Base-by-base conservation (phyloP, 2,329 filamentous ascomycete species). In the Penicillium sp. region DNA sequence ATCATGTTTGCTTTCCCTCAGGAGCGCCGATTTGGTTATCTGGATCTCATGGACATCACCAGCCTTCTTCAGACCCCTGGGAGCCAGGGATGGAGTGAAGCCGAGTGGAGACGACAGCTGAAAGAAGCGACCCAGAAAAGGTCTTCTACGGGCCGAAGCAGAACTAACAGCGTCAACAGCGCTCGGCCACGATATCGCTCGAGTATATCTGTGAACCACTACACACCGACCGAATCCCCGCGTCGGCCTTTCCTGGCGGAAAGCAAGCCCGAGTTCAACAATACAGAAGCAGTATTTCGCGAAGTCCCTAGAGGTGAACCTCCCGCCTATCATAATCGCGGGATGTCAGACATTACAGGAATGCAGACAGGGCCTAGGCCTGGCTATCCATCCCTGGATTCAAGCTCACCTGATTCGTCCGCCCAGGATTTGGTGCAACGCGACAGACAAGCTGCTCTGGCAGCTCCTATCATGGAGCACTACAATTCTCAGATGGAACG, bases 1-100 rank as follows among this genome's bases (percentile, higher is more conserved):
- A 81, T 99, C 61, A 99, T 99, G 94, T 99, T 97, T 73, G 94
- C 92, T 6, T 95, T 99, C 87, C 93, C 94, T 0, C 90, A 89
- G 65, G 86, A 94, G 64, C 86, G 87, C 51, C 84, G 89, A 61
- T 96, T 96, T 67, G 92, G 93, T 0, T 97, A 97, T 67, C 77
- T 99, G 25, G 94, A 97, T 67, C 86, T 92, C 33, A 76, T 92
- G 53, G 94, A 99, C 69, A 90, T 97, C 15, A 86, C 88, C 4
- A 82, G 83, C 51, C 77, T 97, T 41, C 92, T 99, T 58, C 82
- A 89, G 59, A 87, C 88, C 3, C 83, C 91, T 3, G 90, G 89
- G 20, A 96, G 89, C 71, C 77, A 83, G 20, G 79, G 75, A 23
- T 97, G 92, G 92, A 86, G 81, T 43, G 94, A 97, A 74, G 82